A percentile compares a stretch with the other conserved stretches of the same genome.
These are phyloP conservation scores for Paramecium biaurelia DNA, from an alignment of 73 alveolate species.

Conservation along the genomic window DNA sequence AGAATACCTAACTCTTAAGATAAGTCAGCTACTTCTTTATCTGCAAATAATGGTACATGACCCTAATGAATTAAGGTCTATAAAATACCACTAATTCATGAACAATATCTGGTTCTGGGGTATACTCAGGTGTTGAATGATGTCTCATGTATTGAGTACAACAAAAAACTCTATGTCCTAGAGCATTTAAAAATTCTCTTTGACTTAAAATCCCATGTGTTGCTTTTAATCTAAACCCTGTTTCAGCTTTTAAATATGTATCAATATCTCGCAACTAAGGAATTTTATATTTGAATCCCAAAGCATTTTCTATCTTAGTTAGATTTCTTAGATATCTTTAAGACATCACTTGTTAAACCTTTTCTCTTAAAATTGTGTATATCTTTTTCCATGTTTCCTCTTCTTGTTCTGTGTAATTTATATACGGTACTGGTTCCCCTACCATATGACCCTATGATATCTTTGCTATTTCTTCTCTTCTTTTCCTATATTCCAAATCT, in stretches of 20 bases:
- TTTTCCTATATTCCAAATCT: conserved; percentile 37
- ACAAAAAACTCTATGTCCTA: conserved; percentile 80
- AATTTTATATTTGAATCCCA: conserved; percentile 3
- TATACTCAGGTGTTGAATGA: conserved; percentile 61
- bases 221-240: conserved; percentile 81
- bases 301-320: background rate
- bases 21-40: conserved; percentile 74
- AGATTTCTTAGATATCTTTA: conserved; percentile 18
- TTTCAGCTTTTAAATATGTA: conserved; percentile 58
- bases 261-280: conserved; percentile 80
- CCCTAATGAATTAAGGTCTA: conserved; percentile 57
- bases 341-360: background rate
- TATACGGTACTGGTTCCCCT: conserved; percentile 28
- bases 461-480: conserved; percentile 54
- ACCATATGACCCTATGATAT: conserved; percentile 21
- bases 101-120: conserved; percentile 71
- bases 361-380: conserved; percentile 10
- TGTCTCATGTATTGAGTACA: conserved; percentile 86
- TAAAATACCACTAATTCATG: conserved; percentile 58
- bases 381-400: conserved; percentile 48
- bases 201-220: conserved; percentile 79
- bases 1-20: conserved; percentile 76
- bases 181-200: conserved; percentile 83
- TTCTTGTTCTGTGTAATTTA: conserved; percentile 39
- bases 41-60: conserved; percentile 78